Evolutionary conservation across 164 flowering plant genomes (phyloP), one percentile per base, ranked within the genome.

Genomic region (Nymphaea thermarum): DNA sequence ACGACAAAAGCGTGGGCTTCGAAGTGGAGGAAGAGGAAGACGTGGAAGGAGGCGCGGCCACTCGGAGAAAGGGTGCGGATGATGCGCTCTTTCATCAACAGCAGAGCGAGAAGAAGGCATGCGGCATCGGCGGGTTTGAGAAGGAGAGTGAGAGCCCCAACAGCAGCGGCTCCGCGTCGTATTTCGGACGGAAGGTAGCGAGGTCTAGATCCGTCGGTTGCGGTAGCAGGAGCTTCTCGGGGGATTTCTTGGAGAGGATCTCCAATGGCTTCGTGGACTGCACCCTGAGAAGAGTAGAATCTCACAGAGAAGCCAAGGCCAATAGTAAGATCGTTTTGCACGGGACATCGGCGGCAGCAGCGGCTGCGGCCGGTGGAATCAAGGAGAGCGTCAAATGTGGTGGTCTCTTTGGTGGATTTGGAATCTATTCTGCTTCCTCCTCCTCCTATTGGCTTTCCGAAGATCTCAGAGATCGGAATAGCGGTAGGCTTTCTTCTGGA

Each of bases 151-250:
- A 73, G n/a, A 83, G 86, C 65, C 86, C 86, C 6, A 79, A 73
- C 69, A 71, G 80, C 59, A 63, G 71, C 76, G 59, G 72, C 12
- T 17, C 60, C 43, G 60, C 15, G 3, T n/a, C 69, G 25, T 72
- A 88, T 14, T 82, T 88, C 51, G 90, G 81, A 44, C 74, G 97
- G 14, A 89, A 91, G 70, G 98, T 94, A 2, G 86, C 93, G 6
- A 81, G 97, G 77, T 94, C 97, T 64, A 89, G 97, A 87, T 94
- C 98, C 64, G 97, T 91, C 6, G 96, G 97, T 16, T 91, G 97
- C 65, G 97, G 98, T 2, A 91, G 96, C 79, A 73, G 95, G 82
- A 91, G 97, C 82, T 94, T 94, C 72, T 88, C 96, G 2, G 96
- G 98, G 3, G 98, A 90, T 60, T 88, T 94, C 66, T 83, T 94